Evolutionary conservation across 768 basidiomycete genomes (phyloP).

Genomic region (Hygrocybe punicea): DNA sequence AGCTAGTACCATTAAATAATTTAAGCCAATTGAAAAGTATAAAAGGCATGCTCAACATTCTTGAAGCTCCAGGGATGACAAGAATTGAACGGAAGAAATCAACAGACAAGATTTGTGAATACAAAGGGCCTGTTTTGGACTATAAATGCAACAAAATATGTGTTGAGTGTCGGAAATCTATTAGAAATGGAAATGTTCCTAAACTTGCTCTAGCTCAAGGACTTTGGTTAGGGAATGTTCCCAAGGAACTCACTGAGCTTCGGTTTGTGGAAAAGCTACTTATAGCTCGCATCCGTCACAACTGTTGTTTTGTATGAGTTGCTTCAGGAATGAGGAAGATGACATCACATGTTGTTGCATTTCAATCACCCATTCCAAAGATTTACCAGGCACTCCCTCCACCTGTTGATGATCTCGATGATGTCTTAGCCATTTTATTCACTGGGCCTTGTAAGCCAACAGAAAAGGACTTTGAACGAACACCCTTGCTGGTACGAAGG

Average conservation of each 20-base stretch:
- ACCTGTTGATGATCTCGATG: slow-evolving; percentile 28
- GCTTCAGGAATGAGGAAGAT: slow-evolving; percentile 15
- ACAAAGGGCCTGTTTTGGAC: slow-evolving; percentile 18
- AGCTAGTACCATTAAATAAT: slow-evolving; percentile 7
- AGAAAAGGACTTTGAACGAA: slow-evolving; percentile 22
- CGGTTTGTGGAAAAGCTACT: slow-evolving; percentile 27
- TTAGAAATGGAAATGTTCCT: slow-evolving; percentile 7
- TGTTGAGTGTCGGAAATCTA: background rate
- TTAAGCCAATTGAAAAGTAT: slow-evolving; percentile 10
- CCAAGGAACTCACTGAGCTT: slow-evolving; percentile 19
- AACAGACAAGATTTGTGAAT: slow-evolving; percentile 7
- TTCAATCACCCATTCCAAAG: slow-evolving; percentile 28
- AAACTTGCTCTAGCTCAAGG: slow-evolving; percentile 26
- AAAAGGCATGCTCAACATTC: background rate
- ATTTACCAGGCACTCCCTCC: slow-evolving; percentile 34
- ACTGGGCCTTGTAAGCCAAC: slow-evolving; percentile 26
- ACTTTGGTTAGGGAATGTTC: slow-evolving; percentile 34
- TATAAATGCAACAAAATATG: slow-evolving; percentile 9
- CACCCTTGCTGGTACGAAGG: slow-evolving; percentile 31
- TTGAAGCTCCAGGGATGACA: slow-evolving; percentile 7
- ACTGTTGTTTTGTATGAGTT: slow-evolving; percentile 27
- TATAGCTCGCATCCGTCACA: slow-evolving; percentile 21
- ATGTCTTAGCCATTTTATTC: slow-evolving; percentile 33
- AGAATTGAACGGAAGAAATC: slow-evolving; percentile 4
- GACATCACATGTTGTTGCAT: slow-evolving; percentile 18